Base-by-base conservation (phyloP, 2,329 filamentous ascomycete species). In the Sporothrix pseudoabietina region DNA sequence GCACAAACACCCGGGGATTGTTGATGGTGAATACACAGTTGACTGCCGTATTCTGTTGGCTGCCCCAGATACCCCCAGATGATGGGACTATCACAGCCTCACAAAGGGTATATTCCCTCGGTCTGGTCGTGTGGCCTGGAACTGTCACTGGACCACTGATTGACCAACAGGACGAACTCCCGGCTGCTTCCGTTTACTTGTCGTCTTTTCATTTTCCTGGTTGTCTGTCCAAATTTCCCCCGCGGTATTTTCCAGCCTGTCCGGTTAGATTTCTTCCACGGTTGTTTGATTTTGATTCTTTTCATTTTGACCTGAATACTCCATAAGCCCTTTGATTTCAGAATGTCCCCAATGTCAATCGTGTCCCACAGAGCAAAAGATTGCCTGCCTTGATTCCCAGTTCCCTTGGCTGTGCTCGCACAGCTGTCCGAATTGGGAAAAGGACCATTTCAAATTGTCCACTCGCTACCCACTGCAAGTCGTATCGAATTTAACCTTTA, bases 341-440 rank as follows among this genome's bases (percentile, higher is more conserved):
- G 14, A 49, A 14, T 49, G 3, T 35, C 30, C 30, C 5, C 55
- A 35, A 35, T 35, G 55, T 32, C 55, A 16, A 59, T 59, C 30
- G 16, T 19, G 30, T 35, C 55, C 35, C 19, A 8, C 39, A 63
- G 44, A 8, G 32, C 16, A 44, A 39, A 63, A 63, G 41, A 66
- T 66, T 47, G 61, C 41, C 44, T 68, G 65, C 65, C 65, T 52
- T 52, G 22, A 22, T 49, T 49, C 26, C 52, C 14, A 4, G 16
- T 35, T 68, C 26, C 26, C 3, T 39, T 66, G 30, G 16, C 30
- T 12, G 2, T 14, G 9, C 30, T 72, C 70, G 70, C 70, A 72
- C 59, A 66, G 70, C 70, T 66, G 49, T 66, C 70, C 70, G 32
- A 44, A 66, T 44, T 61, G 19, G 59, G 70, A 52, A 65, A 44